Evolutionary conservation across 345 rosid species (phyloP), one percentile per base, ranked within the genome.

Genomic region (Crucihimalaya himalaica): DNA sequence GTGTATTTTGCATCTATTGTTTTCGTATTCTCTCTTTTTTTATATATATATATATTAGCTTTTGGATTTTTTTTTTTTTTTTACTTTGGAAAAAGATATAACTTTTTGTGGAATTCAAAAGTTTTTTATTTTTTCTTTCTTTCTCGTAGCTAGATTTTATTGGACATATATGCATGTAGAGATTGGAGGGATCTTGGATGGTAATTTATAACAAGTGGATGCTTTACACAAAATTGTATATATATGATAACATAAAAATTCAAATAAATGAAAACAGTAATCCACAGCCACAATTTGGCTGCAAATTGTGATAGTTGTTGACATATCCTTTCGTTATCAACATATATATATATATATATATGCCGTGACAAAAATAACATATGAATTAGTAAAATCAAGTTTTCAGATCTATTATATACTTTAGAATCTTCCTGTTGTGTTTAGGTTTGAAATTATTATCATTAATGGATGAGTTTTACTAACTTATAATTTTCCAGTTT

Each of bases 1-100:
- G 63, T 68, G 69, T 75, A 68, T 75, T 48, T 68, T 75, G 69
- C 39, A 60, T 68, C 63, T 75, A 31, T 68, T 75, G 61, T 28
- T 74, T 74, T 58, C 40, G 35, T 74, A 27, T 13, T 48, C 43
- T n/a, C 39, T 23, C 6, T 9, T 35, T 8, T 34, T 34, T 46
- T 29, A 15, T n/a, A 40, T 35, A 0, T 28, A 8, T 9, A n/a
- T n/a, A n/a, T n/a, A n/a, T n/a, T n/a, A 2, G 35, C 48, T 66
- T 56, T 75, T 60, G 50, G 45, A 28, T 67, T 60, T 19, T 32
- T 59, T 61, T 27, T 34, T 34, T 76, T 70, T 76, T 2, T 75
- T 39, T 58, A 5, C 15, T 55, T 21, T 21, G 6, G 1, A 75
- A 50, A 75, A 40, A 67, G 39, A 67, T 51, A 13, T n/a, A n/a